Evolutionary conservation across 192 early-diverging fungal genomes (phyloP).

Genomic region (Physocladia obscura): DNA sequence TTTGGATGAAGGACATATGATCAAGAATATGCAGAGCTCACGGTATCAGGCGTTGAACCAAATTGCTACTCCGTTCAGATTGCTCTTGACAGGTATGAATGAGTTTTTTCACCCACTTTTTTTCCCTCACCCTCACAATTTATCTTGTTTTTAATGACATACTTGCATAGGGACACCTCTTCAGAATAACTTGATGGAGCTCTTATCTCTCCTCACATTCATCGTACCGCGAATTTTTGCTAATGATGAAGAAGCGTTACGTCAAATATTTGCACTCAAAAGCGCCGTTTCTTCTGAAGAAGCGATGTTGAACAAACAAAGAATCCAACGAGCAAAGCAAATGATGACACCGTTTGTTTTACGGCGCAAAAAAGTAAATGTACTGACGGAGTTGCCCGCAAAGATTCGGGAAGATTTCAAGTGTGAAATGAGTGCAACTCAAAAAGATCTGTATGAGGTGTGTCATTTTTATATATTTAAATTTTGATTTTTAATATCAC

Average conservation of each 20-base stretch:
- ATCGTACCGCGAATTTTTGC: slow-evolving; percentile 80
- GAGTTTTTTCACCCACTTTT: not conserved
- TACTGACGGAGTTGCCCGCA: slow-evolving; percentile 40
- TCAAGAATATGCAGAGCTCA: slow-evolving; percentile 82
- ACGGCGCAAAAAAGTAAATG: slow-evolving; percentile 69
- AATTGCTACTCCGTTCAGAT: slow-evolving; percentile 36
- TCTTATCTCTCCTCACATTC: slow-evolving; percentile 76
- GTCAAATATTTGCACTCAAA: slow-evolving; percentile 67
- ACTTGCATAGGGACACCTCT: slow-evolving; percentile 79
- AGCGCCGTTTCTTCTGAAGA: slow-evolving; percentile 19
- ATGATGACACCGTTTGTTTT: slow-evolving; percentile 90
- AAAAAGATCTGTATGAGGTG: slow-evolving; percentile 36
- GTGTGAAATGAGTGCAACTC: slow-evolving; percentile 28
- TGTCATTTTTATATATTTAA: not conserved
- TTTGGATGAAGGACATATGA: slow-evolving; percentile 75
- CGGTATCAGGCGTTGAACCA: slow-evolving; percentile 77
- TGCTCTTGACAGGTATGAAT: slow-evolving; percentile 15
- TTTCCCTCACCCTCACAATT: not conserved
- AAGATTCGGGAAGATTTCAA: slow-evolving; percentile 26
- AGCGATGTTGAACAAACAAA: slow-evolving; percentile 43
- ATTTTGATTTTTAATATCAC: not conserved
- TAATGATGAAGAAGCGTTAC: slow-evolving; percentile 51
- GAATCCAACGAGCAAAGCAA: slow-evolving; percentile 74
- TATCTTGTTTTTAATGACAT: not conserved
- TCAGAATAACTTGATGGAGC: slow-evolving; percentile 89